A percentile compares a stretch with the other conserved stretches of the same genome.
phyloP scores from a whole-genome alignment of 352 stramenopile genomes.

The Phytophthora sojae region DNA sequence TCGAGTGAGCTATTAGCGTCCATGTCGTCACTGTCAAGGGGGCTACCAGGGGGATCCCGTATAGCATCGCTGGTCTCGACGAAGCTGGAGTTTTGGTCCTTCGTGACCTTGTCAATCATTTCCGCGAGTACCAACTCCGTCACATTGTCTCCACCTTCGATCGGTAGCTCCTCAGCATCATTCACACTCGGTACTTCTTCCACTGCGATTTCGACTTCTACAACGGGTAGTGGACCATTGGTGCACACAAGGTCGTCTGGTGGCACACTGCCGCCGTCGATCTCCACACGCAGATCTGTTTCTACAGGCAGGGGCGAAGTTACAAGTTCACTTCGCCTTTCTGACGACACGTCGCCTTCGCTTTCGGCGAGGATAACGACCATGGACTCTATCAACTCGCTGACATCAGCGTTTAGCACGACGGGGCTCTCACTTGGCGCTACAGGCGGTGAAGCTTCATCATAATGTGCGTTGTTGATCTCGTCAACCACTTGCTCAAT shows the following conservation, averaged over 20 bases:
- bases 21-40: not conserved
- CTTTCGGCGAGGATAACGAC: not conserved
- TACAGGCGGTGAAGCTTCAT: not conserved
- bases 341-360: not conserved
- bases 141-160: not conserved
- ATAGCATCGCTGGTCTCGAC: not conserved
- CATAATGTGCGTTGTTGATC: not conserved
- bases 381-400: not conserved
- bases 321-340: not conserved
- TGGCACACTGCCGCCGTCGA: not conserved
- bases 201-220: not conserved
- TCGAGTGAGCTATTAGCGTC: not conserved
- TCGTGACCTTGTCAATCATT: slow-evolving; percentile 5
- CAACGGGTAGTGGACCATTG: not conserved
- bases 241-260: not conserved
- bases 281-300: not conserved
- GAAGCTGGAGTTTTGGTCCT: not conserved
- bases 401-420: not conserved
- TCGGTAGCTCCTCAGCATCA: not conserved
- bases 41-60: not conserved
- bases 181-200: not conserved
- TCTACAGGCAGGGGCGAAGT: not conserved
- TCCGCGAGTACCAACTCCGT: slow-evolving; percentile 1
- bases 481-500: not conserved
- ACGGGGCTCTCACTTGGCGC: not conserved